phyloP scores from a whole-genome alignment of 2,329 filamentous ascomycete genomes.

The Diplocarpon rosae region DNA sequence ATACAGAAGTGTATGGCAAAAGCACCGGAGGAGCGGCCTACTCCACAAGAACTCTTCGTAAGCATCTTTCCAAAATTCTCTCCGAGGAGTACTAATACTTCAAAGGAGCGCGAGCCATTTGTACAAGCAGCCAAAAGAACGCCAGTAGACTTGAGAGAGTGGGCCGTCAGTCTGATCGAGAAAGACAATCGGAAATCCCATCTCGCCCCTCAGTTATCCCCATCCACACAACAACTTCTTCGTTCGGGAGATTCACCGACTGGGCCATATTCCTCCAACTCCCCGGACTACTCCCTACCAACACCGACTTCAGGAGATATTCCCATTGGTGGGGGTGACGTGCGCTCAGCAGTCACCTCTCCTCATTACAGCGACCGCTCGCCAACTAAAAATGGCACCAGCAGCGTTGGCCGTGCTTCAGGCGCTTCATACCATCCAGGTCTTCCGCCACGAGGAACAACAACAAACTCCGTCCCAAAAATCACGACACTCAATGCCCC shows the following conservation, averaged over 20 bases:
- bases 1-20: constrained; percentile 93
- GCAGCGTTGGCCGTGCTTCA: constrained; percentile 36
- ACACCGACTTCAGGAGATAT: constrained; percentile 66
- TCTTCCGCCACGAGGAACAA: constrained; percentile 40
- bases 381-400: constrained; percentile 30
- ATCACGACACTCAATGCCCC: constrained; percentile 30
- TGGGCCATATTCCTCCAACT: constrained; percentile 28
- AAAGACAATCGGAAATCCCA: constrained; percentile 93
- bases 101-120: constrained; percentile 81
- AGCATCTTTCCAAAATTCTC: constrained; percentile 28
- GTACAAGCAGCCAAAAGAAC: constrained; percentile 94
- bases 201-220: constrained; percentile 68
- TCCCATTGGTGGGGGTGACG: constrained; percentile 48
- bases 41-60: constrained; percentile 87
- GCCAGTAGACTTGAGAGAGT: constrained; percentile 84
- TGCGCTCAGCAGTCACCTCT: constrained; percentile 34
- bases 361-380: constrained; percentile 27
- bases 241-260: constrained; percentile 51
- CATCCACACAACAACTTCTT: constrained; percentile 66
- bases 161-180: constrained; percentile 91
- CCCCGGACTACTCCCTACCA: constrained; percentile 35
- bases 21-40: constrained; percentile 77
- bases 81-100: constrained; percentile 8
- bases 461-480: constrained; percentile 43
- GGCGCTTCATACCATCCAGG: constrained; percentile 32